phyloP scores from a whole-genome alignment of 2,329 filamentous ascomycete species.

The Epichloe sylvatica region DNA sequence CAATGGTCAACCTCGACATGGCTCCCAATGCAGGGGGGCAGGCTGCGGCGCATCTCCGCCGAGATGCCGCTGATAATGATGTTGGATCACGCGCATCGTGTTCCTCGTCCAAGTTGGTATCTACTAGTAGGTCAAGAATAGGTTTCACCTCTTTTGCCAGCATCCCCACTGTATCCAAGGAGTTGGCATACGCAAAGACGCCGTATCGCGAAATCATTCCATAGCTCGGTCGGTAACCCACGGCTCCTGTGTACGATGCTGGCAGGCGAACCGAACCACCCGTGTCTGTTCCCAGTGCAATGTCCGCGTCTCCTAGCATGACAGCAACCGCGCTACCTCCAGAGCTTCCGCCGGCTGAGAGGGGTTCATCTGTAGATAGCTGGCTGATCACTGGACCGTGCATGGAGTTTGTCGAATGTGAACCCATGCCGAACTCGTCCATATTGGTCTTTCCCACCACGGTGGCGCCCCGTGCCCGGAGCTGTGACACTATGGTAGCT shows the following conservation, averaged over 20 bases:
- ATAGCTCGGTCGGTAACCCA: constrained; percentile 88
- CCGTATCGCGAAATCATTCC: constrained; percentile 75
- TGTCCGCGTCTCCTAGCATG: constrained; percentile 38
- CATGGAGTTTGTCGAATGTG: constrained; percentile 58
- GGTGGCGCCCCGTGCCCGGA: constrained; percentile 47
- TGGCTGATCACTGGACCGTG: constrained; percentile 50
- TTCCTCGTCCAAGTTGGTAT: constrained; percentile 30
- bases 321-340: constrained; percentile 87
- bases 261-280: constrained; percentile 79
- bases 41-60: constrained; percentile 31
- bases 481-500: constrained; percentile 61
- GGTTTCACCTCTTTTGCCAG: constrained; percentile 41
- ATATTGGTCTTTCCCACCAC: constrained; percentile 76
- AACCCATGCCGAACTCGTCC: constrained; percentile 95
- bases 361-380: constrained; percentile 19
- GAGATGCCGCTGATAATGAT: constrained; percentile 43
- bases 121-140: constrained; percentile 39
- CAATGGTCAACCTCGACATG: constrained; percentile 30
- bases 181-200: constrained; percentile 85
- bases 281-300: constrained; percentile 83
- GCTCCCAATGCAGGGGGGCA: constrained; percentile 12
- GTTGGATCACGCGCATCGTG: constrained; percentile 65
- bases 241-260: constrained; percentile 68
- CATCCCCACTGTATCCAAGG: constrained; percentile 77
- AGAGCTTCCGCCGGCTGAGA: constrained; percentile 77